phyloP scores from a whole-genome alignment of 2,329 filamentous ascomycete species.

The Pseudocercospora musae region DNA sequence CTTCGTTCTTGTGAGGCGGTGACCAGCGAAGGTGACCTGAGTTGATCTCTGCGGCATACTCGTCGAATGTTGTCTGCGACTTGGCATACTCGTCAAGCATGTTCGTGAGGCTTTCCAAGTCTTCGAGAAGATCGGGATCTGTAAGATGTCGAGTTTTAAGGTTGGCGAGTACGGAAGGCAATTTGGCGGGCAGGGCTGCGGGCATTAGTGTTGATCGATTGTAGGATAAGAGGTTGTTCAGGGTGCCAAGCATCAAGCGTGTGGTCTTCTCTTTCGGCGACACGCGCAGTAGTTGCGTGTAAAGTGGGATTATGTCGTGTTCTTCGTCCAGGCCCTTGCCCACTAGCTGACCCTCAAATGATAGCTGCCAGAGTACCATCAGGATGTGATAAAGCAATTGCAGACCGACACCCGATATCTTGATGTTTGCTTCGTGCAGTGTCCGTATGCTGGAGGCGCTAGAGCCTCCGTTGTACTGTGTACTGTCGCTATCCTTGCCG shows the following conservation, averaged over 20 bases:
- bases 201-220: constrained; percentile 70
- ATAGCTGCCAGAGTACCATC: constrained; percentile 92
- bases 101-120: constrained; percentile 45
- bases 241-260: constrained; percentile 80
- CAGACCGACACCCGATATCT: constrained; percentile 71
- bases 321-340: constrained; percentile 85
- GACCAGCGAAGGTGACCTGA: constrained; percentile 90
- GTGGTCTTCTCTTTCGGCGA: constrained; percentile 99
- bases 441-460: constrained; percentile 40
- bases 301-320: constrained; percentile 86
- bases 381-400: constrained; percentile 93
- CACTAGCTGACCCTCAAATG: constrained; percentile 71
- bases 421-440: constrained; percentile 63
- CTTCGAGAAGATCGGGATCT: constrained; percentile 53
- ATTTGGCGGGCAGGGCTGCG: constrained; percentile 77
- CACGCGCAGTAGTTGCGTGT: constrained; percentile 84
- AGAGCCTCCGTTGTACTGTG: constrained; percentile 49
- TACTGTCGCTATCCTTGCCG: constrained; percentile 64
- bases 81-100: constrained; percentile 83
- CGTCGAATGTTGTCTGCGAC: constrained; percentile 64
- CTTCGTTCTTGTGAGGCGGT: constrained; percentile 78
- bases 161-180: constrained; percentile 62
- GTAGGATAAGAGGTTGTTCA: constrained; percentile 79
- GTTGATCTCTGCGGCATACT: constrained; percentile 76
- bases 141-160: constrained; percentile 52